phyloP scores from a whole-genome alignment of 495 filamentous ascomycete species.

The Podospora pseudocomata region DNA sequence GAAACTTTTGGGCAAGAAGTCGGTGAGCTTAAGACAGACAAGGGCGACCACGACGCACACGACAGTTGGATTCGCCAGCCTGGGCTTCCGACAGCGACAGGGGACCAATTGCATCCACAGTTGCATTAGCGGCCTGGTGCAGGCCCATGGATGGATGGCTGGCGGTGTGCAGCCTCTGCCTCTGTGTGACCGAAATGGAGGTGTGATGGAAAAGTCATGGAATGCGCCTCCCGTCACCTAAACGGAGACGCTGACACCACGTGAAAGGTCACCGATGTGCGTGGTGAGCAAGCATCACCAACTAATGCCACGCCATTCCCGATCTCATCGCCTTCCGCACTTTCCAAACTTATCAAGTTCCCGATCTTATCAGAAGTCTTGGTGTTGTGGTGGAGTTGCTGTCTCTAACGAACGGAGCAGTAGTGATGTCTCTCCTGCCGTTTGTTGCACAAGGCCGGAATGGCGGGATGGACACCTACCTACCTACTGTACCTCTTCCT shows the following conservation, averaged over 20 bases:
- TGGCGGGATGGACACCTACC: neutral
- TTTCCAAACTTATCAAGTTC: neutral
- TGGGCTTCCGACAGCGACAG: slow-evolving; percentile 23
- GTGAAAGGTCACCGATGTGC: slow-evolving; percentile 27
- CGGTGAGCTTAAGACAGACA: slow-evolving; percentile 35
- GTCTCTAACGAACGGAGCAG: neutral
- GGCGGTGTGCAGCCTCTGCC: slow-evolving; percentile 22
- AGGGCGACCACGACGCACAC: slow-evolving; percentile 18
- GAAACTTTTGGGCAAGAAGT: slow-evolving; percentile 30
- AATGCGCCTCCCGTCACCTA: neutral
- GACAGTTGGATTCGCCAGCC: slow-evolving; percentile 19
- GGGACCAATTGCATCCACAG: slow-evolving; percentile 12
- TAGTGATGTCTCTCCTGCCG: neutral
- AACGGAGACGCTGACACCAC: slow-evolving; percentile 18
- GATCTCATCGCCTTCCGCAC: neutral
- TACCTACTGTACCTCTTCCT: too few relatives aligned
- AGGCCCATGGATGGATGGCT: slow-evolving; percentile 18
- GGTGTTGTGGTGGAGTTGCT: neutral
- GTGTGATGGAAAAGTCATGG: slow-evolving; percentile 19
- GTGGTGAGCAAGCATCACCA: neutral
- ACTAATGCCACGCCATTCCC: neutral
- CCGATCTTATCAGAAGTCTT: too few relatives aligned
- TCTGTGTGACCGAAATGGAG: slow-evolving; percentile 19
- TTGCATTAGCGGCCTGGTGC: slow-evolving; percentile 31
- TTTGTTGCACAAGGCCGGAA: neutral